Evolutionary conservation across 139 green algal species (phyloP).

Genomic region (Coccomyxa sp.): DNA sequence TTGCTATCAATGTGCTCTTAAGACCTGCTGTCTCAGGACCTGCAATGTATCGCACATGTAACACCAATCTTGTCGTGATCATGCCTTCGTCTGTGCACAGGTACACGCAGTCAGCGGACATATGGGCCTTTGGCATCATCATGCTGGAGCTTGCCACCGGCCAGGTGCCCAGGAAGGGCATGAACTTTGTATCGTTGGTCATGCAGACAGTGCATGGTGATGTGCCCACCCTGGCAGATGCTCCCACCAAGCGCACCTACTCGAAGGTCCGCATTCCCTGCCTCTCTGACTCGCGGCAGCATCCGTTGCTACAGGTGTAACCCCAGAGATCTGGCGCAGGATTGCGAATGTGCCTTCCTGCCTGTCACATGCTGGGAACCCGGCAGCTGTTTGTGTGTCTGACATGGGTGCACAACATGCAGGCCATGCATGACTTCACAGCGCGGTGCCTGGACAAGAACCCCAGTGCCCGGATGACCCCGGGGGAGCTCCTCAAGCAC

Average conservation of each 20-base stretch:
- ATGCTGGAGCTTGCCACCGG: neutral
- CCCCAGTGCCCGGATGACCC: neutral
- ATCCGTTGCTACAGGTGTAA: neutral
- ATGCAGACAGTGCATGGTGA: neutral
- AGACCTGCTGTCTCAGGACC: too few species aligned
- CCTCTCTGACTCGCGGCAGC: neutral
- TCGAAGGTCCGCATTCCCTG: neutral
- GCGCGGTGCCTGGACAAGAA: conserved; percentile 2
- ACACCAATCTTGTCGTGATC: too few species aligned
- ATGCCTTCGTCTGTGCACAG: too few species aligned
- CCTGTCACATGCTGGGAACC: neutral
- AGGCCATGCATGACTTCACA: neutral
- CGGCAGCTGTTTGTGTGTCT: too few species aligned
- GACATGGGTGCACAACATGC: too few species aligned
- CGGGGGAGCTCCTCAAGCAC: neutral
- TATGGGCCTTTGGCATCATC: neutral
- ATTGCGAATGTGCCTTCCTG: neutral
- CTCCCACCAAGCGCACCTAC: neutral
- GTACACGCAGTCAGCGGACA: conserved; percentile 3
- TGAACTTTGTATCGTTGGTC: neutral
- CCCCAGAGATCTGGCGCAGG: neutral
- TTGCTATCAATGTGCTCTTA: too few species aligned
- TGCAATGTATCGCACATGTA: too few species aligned
- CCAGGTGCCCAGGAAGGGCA: neutral
- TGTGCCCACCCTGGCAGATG: neutral